These are phyloP conservation scores for Gossypium davidsonii DNA, from an alignment of 441 rosid species.

Conservation along the genomic window DNA sequence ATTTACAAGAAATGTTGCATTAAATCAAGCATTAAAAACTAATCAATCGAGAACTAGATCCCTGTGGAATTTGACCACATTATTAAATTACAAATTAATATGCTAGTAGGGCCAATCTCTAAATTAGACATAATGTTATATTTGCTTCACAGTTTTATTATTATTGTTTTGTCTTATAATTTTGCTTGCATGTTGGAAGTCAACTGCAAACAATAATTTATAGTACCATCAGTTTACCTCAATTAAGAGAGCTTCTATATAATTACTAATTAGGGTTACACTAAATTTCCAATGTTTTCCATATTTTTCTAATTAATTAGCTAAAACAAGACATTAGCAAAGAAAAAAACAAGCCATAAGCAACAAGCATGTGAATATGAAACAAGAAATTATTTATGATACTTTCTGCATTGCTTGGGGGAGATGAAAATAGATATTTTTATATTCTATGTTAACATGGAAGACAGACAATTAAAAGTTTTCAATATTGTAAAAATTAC, in stretches of 20 bases:
- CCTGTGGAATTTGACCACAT: background rate
- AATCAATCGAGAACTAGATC: constrained; percentile 3
- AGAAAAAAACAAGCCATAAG: background rate
- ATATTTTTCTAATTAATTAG: background rate
- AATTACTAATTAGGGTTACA: background rate
- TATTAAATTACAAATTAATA: background rate
- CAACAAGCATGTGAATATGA: background rate
- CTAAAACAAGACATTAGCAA: background rate
- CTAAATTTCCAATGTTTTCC: background rate
- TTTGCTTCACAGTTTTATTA: background rate
- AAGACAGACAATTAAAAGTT: background rate
- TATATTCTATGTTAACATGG: background rate
- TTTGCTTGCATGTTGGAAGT: background rate
- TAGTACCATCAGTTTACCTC: background rate
- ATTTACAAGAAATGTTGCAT: background rate
- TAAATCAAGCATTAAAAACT: background rate
- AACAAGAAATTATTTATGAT: background rate
- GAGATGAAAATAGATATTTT: background rate
- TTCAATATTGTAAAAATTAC: background rate
- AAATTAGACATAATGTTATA: background rate
- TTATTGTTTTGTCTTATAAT: background rate
- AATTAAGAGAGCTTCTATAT: background rate
- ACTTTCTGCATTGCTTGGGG: background rate
- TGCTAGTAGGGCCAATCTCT: background rate
- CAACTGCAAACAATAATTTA: too few relatives aligned